Evolutionary conservation across 208 protist species (phyloP).

Genomic region (Leishmania tropica): DNA sequence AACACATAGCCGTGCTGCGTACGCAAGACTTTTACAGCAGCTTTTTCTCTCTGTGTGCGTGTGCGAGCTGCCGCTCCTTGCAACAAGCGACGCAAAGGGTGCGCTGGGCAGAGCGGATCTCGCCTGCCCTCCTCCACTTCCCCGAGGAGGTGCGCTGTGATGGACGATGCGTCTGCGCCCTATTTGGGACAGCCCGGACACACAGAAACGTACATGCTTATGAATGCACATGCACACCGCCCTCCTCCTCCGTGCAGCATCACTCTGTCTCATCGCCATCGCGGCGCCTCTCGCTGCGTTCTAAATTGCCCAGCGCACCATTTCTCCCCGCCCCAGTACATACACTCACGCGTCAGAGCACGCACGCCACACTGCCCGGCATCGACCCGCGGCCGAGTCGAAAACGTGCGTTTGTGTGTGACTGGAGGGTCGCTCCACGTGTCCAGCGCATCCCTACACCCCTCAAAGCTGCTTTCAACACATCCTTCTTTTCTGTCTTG

Average conservation of each 20-base stretch:
- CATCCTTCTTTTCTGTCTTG: background rate
- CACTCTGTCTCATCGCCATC: background rate
- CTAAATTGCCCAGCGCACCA: background rate
- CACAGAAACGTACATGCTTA: background rate
- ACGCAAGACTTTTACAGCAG: background rate
- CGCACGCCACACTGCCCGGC: background rate
- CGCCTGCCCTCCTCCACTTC: background rate
- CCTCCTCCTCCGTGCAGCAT: background rate
- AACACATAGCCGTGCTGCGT: background rate
- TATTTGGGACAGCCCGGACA: background rate
- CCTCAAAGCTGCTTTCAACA: background rate
- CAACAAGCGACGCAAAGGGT: background rate
- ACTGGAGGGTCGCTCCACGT: background rate
- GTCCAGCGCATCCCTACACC: background rate
- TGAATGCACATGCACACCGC: background rate
- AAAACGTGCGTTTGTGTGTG: background rate
- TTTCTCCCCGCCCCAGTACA: background rate
- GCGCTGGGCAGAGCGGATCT: background rate
- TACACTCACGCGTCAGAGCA: background rate
- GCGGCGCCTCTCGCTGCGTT: background rate
- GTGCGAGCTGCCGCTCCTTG: background rate
- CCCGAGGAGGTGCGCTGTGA: background rate
- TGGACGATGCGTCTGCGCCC: background rate
- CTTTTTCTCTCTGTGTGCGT: background rate
- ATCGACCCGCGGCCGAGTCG: background rate